Percentiles rank a stretch among this genome's conserved stretches.
Evolutionary conservation across 2,329 filamentous ascomycete species (phyloP).

Genomic region (Sporothrix humicola): DNA sequence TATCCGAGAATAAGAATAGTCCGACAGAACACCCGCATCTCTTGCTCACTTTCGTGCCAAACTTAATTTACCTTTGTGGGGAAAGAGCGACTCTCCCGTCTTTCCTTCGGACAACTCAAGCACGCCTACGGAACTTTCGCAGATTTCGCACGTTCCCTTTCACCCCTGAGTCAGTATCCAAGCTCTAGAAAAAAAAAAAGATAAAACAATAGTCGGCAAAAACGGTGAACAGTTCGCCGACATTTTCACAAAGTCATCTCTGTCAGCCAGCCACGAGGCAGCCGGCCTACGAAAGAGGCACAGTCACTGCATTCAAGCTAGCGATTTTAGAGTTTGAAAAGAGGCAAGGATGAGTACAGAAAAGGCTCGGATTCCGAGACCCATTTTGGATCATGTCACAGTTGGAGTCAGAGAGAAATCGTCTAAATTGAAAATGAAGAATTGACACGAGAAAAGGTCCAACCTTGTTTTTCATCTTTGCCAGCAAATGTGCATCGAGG

Average conservation of each 20-base stretch:
- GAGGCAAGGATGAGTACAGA: neutral
- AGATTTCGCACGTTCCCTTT: too few relatives aligned
- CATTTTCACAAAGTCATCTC: neutral
- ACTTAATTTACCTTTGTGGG: neutral
- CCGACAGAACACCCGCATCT: neutral
- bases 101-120: neutral
- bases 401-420: neutral
- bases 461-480: neutral
- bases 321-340: neutral
- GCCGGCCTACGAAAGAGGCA: neutral
- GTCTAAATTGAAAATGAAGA: neutral
- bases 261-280: conserved; percentile 4
- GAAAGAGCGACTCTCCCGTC: neutral
- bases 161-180: too few relatives aligned
- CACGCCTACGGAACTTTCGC: neutral
- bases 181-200: too few relatives aligned
- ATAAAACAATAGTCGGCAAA: neutral
- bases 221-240: neutral
- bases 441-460: neutral
- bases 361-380: conserved; percentile 10
- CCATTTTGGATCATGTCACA: neutral
- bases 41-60: neutral
- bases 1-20: neutral
- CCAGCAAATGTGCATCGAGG: neutral
- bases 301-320: neutral